Evolutionary conservation across 1,284 basidiomycete genomes (phyloP), one percentile per base, ranked within the genome.

Genomic region (Golubevia sp.): DNA sequence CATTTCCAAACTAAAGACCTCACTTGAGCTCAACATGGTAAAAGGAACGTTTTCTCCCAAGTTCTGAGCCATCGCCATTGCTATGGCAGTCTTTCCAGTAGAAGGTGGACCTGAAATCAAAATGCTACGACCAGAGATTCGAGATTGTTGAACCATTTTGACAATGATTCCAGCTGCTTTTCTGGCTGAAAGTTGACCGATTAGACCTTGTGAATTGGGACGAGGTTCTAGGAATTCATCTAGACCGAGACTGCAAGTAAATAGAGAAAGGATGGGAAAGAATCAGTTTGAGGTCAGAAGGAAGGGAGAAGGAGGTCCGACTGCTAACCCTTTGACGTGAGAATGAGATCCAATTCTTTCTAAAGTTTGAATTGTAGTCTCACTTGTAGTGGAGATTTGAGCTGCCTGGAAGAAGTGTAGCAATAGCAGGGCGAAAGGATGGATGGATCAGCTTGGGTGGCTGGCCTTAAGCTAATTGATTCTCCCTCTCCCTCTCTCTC

Each of bases 131-230:
- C 96, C 96, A 0, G 95, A 93, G 82, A 99, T 98, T 59, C 91
- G 88, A 20, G 93, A 93, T 76, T 97, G 92, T 84, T 97, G 93
- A 0, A 99, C 94, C 94, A 99, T 97, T 85, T 92, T 95, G 76
- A 98, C 88, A 70, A 98, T 95, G 87, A 98, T 92, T 3, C 95
- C 96, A 0, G 96, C 96, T 0, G 96, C 96, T 84, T 96, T 97
- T 44, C 96, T 89, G 20, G 96, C 96, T 81, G 94, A 93, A 18
- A 88, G 91, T 84, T 99, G 96, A 0, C 96, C 96, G 27, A 99
- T 94, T 91, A 99, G 96, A 3, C 96, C 96, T 84, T 98, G 93
- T 11, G 84, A 90, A 79, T 90, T 91, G 34, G 88, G 88, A 21
- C 93, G 89, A 8, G 96, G 94, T 85, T 98, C 94, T 66, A 98